These are phyloP conservation scores for Ziziphus jujuba DNA, from an alignment of 306 rosid species.

Conservation along the genomic window DNA sequence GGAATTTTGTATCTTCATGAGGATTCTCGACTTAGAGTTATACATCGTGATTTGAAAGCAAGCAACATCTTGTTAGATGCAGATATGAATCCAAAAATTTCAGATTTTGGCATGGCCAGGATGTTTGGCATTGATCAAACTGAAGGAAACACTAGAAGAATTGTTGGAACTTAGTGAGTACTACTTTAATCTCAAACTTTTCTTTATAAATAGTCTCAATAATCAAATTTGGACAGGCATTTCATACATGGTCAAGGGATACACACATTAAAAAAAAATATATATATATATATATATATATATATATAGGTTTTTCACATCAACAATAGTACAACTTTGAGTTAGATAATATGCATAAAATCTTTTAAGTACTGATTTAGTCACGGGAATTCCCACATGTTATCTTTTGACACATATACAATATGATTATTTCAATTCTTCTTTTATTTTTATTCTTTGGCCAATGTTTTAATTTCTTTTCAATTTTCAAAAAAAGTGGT, in stretches of 20 bases:
- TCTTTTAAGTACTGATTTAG: no score
- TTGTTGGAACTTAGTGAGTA: constrained; percentile 66
- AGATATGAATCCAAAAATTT: constrained; percentile 50
- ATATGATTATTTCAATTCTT: neutral
- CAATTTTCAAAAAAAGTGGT: constrained; percentile 19
- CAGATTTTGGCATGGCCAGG: constrained; percentile 73
- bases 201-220: neutral
- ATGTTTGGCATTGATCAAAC: no score
- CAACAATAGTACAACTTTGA: no score
- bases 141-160: constrained; percentile 35
- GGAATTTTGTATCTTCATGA: constrained; percentile 62
- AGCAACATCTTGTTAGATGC: constrained; percentile 52
- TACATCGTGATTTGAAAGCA: constrained; percentile 61
- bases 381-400: no score
- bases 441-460: neutral
- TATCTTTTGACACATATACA: no score
- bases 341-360: neutral
- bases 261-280: no score
- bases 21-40: constrained; percentile 50
- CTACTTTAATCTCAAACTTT: neutral
- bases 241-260: neutral
- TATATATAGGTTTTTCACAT: no score
- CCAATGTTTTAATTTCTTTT: neutral
- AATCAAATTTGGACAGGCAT: neutral
- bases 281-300: no score